Percentiles rank a stretch among this genome's conserved stretches.
These are phyloP conservation scores for Fusarium keratoplasticum DNA, from an alignment of 2,329 filamentous ascomycete species.

Conservation along the genomic window DNA sequence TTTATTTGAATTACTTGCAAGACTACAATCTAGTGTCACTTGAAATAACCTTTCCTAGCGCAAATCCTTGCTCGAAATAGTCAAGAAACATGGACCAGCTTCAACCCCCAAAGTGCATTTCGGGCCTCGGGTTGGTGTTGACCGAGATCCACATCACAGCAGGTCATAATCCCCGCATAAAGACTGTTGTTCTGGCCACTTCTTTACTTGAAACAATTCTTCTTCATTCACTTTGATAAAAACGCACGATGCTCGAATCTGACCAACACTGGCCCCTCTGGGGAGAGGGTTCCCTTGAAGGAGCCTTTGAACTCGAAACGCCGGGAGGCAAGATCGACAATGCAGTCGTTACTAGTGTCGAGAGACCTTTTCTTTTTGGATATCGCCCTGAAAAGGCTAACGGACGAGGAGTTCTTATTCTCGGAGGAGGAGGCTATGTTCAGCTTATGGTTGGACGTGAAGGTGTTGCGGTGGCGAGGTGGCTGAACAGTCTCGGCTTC, in stretches of 20 bases:
- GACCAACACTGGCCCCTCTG: slow-evolving; percentile 36
- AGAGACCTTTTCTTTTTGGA: slow-evolving; percentile 34
- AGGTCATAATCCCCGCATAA: slow-evolving; percentile 10
- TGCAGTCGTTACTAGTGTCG: slow-evolving; percentile 31
- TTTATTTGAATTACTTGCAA: background rate
- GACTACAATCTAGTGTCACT: background rate
- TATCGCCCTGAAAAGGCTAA: slow-evolving; percentile 29
- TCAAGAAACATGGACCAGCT: background rate
- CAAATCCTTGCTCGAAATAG: background rate
- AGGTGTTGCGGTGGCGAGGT: slow-evolving; percentile 34
- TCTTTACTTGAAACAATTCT: background rate
- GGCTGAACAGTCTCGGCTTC: slow-evolving; percentile 38
- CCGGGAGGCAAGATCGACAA: slow-evolving; percentile 15
- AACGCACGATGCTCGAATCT: slow-evolving; percentile 11
- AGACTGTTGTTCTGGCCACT: background rate
- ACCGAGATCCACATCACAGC: slow-evolving; percentile 18
- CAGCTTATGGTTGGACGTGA: slow-evolving; percentile 40
- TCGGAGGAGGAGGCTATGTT: slow-evolving; percentile 36
- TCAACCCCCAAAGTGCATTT: background rate
- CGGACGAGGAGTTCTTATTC: slow-evolving; percentile 31
- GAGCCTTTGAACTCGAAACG: slow-evolving; percentile 30
- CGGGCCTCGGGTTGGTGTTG: slow-evolving; percentile 36
- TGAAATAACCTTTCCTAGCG: background rate
- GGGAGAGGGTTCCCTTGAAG: slow-evolving; percentile 8
- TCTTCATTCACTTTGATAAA: accelerated